Conservation (phyloP, 2,329 filamentous ascomycete species). For the Penicillium sp. region DNA sequence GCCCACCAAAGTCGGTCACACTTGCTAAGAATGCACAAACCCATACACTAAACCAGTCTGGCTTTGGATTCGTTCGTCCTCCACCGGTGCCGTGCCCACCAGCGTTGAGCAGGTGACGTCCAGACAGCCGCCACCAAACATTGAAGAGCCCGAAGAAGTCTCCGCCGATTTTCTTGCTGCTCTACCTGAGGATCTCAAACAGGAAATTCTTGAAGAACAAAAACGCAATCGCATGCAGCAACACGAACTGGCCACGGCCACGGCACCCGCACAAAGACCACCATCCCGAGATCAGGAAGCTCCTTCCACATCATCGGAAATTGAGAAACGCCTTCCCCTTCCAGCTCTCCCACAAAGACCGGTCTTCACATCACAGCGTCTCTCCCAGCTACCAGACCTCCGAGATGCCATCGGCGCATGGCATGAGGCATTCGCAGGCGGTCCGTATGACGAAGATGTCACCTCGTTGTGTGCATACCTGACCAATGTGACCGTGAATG, state of each 20-base stretch:
- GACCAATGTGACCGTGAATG: constrained; percentile 69
- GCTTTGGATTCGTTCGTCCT: constrained; percentile 68
- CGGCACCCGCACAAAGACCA: constrained; percentile 36
- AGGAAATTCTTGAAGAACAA: constrained; percentile 77
- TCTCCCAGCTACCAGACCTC: constrained; percentile 63
- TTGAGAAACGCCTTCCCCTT: constrained; percentile 37
- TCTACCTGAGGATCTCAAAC: constrained; percentile 76
- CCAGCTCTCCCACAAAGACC: constrained; percentile 56
- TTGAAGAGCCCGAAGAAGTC: constrained; percentile 43
- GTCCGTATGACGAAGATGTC: constrained; percentile 78
- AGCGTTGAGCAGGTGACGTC: constrained; percentile 15
- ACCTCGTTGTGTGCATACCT: constrained; percentile 74
- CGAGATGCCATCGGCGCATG: constrained; percentile 74
- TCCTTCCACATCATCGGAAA: constrained; percentile 10
- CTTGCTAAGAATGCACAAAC: constrained; percentile 52
- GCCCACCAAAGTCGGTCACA: constrained; percentile 56
- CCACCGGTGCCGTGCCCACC: constrained; percentile 19
- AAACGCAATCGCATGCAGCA: constrained; percentile 62
- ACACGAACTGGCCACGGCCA: constrained; percentile 53
- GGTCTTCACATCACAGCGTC: constrained; percentile 63
- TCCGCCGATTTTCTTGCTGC: constrained; percentile 77
- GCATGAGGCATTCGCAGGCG: constrained; percentile 71
- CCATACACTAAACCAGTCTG: constrained; percentile 67
- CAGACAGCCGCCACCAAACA: constrained; percentile 30
- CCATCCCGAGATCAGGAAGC: constrained; percentile 16